A percentile compares a stretch with the other conserved stretches of the same genome.
phyloP scores from a whole-genome alignment of 2,329 filamentous ascomycete genomes.

The Fusarium incarnatum region DNA sequence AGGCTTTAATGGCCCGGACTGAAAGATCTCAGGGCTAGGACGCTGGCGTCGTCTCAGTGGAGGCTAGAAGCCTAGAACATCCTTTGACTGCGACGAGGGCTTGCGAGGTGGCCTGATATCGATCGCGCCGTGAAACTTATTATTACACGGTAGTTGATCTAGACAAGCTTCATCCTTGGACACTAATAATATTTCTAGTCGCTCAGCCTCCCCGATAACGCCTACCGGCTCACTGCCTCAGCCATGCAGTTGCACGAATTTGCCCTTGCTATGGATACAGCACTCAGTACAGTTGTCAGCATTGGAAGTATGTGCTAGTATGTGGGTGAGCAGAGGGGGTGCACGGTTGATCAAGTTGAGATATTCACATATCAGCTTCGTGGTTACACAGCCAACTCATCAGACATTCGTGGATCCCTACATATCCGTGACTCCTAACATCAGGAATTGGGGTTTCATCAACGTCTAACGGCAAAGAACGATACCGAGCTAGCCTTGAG shows the following conservation, averaged over 20 bases:
- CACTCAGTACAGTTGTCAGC: not conserved
- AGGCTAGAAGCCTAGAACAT: slow-evolving; percentile 42
- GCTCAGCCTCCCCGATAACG: slow-evolving; percentile 31
- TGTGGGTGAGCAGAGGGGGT: slow-evolving; percentile 13
- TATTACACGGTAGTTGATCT: slow-evolving; percentile 21
- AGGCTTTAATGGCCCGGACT: slow-evolving; percentile 15
- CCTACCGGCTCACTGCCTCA: slow-evolving; percentile 19
- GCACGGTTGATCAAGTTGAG: slow-evolving; percentile 14
- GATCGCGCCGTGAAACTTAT: slow-evolving; percentile 43
- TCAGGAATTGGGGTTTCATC: slow-evolving; percentile 3
- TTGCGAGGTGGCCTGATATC: slow-evolving; percentile 47
- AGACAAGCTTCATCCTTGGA: slow-evolving; percentile 19
- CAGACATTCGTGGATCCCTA: slow-evolving; percentile 34
- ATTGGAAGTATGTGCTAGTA: not conserved
- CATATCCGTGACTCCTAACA: slow-evolving; percentile 20
- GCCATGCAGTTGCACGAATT: slow-evolving; percentile 17
- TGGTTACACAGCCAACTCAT: slow-evolving; percentile 46
- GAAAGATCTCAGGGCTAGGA: slow-evolving; percentile 28
- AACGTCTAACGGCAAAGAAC: slow-evolving; percentile 1
- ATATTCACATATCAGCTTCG: slow-evolving; percentile 27
- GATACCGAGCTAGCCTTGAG: slow-evolving; percentile 8
- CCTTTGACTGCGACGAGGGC: slow-evolving; percentile 35
- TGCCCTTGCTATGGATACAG: not conserved
- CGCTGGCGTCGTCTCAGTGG: slow-evolving; percentile 1
- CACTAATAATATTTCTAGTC: slow-evolving; percentile 9